Evolutionary conservation across 805 yeast genomes (phyloP).

Genomic region (Yarrowia sp.): DNA sequence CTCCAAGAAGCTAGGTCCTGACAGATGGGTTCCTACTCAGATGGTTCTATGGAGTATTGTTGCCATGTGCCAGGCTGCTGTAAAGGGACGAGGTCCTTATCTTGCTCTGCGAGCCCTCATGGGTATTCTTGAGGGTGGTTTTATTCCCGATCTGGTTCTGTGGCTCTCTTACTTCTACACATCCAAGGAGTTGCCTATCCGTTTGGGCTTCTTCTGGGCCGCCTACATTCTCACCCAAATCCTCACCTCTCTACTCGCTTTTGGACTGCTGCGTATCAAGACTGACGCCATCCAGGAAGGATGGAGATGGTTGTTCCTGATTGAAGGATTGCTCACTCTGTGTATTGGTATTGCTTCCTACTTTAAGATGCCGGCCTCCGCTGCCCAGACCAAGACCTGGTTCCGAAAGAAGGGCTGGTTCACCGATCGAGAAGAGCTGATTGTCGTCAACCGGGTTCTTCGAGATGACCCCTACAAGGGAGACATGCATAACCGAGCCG

Average conservation of each 20-base stretch:
- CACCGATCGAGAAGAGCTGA: conserved; percentile 53
- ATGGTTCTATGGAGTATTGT: conserved; percentile 56
- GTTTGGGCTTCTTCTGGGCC: conserved; percentile 60
- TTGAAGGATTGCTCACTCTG: conserved; percentile 60
- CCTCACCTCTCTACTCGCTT: conserved; percentile 48
- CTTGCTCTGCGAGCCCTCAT: conserved; percentile 49
- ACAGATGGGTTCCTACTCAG: conserved; percentile 60
- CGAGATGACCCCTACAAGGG: conserved; percentile 65
- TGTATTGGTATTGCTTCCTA: conserved; percentile 48
- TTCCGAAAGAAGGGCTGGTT: conserved; percentile 53
- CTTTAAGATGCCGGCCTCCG: conserved; percentile 53
- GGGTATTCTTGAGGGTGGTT: conserved; percentile 66
- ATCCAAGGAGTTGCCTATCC: conserved; percentile 51
- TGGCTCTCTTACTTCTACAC: conserved; percentile 69
- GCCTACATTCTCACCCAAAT: conserved; percentile 50
- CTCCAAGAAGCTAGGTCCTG: conserved; percentile 62
- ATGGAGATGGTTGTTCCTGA: conserved; percentile 65
- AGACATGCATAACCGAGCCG: conserved; percentile 61
- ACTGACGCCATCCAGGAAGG: conserved; percentile 38
- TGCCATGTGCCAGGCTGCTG: conserved; percentile 49
- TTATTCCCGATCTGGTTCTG: conserved; percentile 59
- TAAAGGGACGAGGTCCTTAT: conserved; percentile 45
- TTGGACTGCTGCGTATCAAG: conserved; percentile 49
- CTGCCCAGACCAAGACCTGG: conserved; percentile 50
- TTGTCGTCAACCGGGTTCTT: conserved; percentile 54